Evolutionary conservation across 2,329 filamentous ascomycete species (phyloP), one percentile per base, ranked within the genome.

Genomic region (Epichloe coenophiala): DNA sequence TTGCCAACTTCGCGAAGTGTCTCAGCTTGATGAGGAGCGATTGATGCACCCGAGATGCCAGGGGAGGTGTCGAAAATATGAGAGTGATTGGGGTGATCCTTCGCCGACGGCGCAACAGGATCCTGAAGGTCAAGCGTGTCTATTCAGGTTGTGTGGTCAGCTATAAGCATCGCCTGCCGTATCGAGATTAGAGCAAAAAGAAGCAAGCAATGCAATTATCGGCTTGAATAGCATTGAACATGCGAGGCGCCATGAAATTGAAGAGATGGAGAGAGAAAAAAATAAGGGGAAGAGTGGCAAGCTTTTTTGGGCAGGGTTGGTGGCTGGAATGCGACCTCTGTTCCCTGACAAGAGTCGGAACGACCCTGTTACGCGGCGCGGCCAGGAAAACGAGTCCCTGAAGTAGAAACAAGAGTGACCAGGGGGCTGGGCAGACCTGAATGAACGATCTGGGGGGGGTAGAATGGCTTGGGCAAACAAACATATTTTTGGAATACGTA

Each of bases 101-200:
- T 78, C 39, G 91, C 88, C 44, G 90, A 93, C 36, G 89, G 88
- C 53, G 84, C 75, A 62, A 83, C 74, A 63, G 82, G 86, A 69
- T 88, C 81, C 76, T 97, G 93, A 48, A 97, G 81, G 71, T 97
- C 93, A 70, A 96, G 86, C 55, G 91, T 94, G 73, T 97, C 91
- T 95, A 51, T 44, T 50, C 23, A 21, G 35, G 48, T 45, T 45
- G 46, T 45, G 38, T 27, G 21, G 48, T 56, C 40, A 57, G 55
- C 39, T 48, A 45, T 23, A 42, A 45, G 21, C 21, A 31, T 31
- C 7, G 35, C n/a, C 15, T 39, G 45, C 31, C 39, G 45, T 21
- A 47, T 40, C 11, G 4, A 17, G 12, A 23, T 9, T 17, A 31
- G 44, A 13, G n/a, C 15, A 35, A 35, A 45, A 17, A 15, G 15